phyloP scores from a whole-genome alignment of 257 asterid genomes.

The Scutellaria baicalensis region DNA sequence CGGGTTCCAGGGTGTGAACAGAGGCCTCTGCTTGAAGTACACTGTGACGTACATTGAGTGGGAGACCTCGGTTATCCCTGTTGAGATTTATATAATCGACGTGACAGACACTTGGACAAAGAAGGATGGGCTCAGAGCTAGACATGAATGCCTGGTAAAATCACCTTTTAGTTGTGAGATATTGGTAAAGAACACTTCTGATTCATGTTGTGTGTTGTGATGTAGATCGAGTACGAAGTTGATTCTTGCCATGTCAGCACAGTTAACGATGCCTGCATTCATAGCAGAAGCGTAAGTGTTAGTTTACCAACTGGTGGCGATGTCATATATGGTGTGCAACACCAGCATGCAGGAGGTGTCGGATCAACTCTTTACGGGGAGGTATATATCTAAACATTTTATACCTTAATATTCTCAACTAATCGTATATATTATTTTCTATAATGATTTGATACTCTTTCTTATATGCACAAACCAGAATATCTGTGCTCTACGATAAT shows the following conservation, averaged over 20 bases:
- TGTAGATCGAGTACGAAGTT: conserved; percentile 63
- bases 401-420: too few relatives aligned
- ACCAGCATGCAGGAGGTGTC: conserved; percentile 72
- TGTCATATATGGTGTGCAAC: conserved; percentile 70
- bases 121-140: conserved; percentile 22
- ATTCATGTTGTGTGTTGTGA: not conserved
- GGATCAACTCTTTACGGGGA: conserved; percentile 68
- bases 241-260: conserved; percentile 39
- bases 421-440: too few relatives aligned
- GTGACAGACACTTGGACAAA: conserved; percentile 52
- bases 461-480: too few relatives aligned
- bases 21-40: conserved; percentile 58
- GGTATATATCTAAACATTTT: conserved; percentile 28
- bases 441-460: too few relatives aligned
- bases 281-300: conserved; percentile 32
- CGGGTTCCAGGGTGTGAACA: conserved; percentile 32
- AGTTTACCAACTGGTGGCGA: conserved; percentile 64
- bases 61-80: conserved; percentile 52
- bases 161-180: not conserved
- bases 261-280: conserved; percentile 32
- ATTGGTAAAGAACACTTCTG: not conserved
- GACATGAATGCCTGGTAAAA: conserved; percentile 42
- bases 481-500: too few relatives aligned
- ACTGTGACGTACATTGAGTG: conserved; percentile 54
- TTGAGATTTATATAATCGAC: conserved; percentile 54